Percentiles rank a stretch among this genome's conserved stretches.
Conservation (phyloP, 2,329 filamentous ascomycete species). For the Monilinia polystroma region DNA sequence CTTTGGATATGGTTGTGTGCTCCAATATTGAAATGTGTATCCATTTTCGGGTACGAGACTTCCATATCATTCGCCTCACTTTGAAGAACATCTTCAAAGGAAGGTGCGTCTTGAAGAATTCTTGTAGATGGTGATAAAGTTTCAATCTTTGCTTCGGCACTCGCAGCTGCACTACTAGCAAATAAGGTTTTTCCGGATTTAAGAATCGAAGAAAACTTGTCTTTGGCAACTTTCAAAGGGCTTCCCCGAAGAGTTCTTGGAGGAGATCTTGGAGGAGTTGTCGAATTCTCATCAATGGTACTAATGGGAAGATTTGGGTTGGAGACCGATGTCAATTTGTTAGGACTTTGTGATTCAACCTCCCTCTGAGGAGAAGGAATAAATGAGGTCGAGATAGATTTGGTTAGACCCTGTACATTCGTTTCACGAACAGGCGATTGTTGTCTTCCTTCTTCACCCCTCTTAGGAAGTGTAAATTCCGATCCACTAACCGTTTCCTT, state of each 20-base stretch:
- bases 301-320: constrained; percentile 56
- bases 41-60: constrained; percentile 44
- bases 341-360: constrained; percentile 41
- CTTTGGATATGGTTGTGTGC: constrained; percentile 25
- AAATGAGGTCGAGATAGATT: constrained; percentile 62
- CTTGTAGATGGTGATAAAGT: constrained; percentile 53
- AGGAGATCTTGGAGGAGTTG: constrained; percentile 51
- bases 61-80: constrained; percentile 39
- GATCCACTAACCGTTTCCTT: constrained; percentile 50
- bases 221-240: constrained; percentile 87
- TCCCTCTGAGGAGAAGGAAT: constrained; percentile 50
- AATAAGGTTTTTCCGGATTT: constrained; percentile 85
- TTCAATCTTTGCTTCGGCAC: constrained; percentile 60
- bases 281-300: constrained; percentile 41
- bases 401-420: constrained; percentile 51
- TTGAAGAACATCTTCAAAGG: constrained; percentile 47
- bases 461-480: constrained; percentile 48
- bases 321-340: constrained; percentile 62
- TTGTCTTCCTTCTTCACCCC: constrained; percentile 41
- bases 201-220: constrained; percentile 85
- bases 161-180: constrained; percentile 68
- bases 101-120: constrained; percentile 48
- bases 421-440: constrained; percentile 37
- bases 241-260: constrained; percentile 64
- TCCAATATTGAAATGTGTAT: not conserved